Evolutionary conservation across 2,329 filamentous ascomycete genomes (phyloP), one percentile per base, ranked within the genome.

Genomic region (Fusarium pilosicola): DNA sequence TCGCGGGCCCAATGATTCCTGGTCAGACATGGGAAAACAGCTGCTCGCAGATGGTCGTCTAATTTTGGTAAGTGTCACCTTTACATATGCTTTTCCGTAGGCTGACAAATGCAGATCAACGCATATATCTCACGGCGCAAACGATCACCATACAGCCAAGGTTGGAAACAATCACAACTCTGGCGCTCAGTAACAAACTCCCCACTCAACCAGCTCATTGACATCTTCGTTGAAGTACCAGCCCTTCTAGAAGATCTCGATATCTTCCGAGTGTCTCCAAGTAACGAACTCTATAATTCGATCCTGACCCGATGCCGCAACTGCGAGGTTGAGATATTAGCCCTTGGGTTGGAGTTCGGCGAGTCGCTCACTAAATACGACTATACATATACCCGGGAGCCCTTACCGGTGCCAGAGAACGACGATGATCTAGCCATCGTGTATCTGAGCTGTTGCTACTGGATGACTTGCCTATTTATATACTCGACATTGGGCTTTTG

Each of bases 381-480:
- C 22, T 71, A 71, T 13, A 71, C 42, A 4, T n/a, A 56, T 14
- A 26, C 34, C 7, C 26, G 56, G 11, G 38, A 68, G 6, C 26
- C 14, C 0, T 5, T 71, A 1, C 62, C 62, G 6, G 9, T 38
- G 0, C 68, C 62, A 0, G 17, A 15, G 4, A 24, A 45, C 5
- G 56, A 71, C 1, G 56, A 71, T 17, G 56, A 71, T 22, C 62
- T 71, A 4, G 68, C 67, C 0, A 4, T 41, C 0, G 14, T 68
- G 3, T 71, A 71, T 10, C 34, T 71, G 18, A 71, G 68, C 4
- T 62, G 68, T 3, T 62, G 30, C 0, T 67, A 71, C n/a, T 71
- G 68, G 68, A 71, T 68, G 68, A 44, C 51, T 6, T 71, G 68
- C 9, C 51, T 71, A 1, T 22, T 71, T 5, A 7, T 71, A 7